phyloP scores from a whole-genome alignment of 306 rosid genomes.

The Castanea sativa region DNA sequence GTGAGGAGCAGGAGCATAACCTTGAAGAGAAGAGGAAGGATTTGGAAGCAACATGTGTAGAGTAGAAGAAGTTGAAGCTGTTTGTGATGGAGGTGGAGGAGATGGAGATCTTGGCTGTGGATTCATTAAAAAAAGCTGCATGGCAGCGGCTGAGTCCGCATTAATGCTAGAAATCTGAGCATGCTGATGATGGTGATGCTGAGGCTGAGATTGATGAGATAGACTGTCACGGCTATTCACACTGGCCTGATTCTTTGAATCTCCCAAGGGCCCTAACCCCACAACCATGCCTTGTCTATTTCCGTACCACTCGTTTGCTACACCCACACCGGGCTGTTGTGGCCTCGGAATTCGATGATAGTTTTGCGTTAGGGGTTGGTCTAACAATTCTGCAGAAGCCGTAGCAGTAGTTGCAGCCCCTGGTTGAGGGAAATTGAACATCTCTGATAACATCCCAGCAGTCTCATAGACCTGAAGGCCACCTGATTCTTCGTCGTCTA shows the following conservation, averaged over 20 bases:
- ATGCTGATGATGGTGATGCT: slow-evolving; percentile 32
- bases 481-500: slow-evolving; percentile 57
- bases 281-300: slow-evolving; percentile 40
- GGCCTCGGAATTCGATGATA: slow-evolving; percentile 39
- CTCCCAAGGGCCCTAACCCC: slow-evolving; percentile 46
- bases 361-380: slow-evolving; percentile 33
- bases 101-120: slow-evolving; percentile 78
- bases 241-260: slow-evolving; percentile 40
- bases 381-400: slow-evolving; percentile 39
- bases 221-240: slow-evolving; percentile 38
- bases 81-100: slow-evolving; percentile 37
- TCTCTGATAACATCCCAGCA: slow-evolving; percentile 86
- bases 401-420: slow-evolving; percentile 25
- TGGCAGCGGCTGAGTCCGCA: slow-evolving; percentile 93
- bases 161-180: slow-evolving; percentile 61
- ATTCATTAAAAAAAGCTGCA: slow-evolving; percentile 93
- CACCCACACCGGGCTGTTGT: slow-evolving; percentile 19
- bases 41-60: slow-evolving; percentile 81
- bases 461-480: slow-evolving; percentile 64
- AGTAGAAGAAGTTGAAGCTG: slow-evolving; percentile 38
- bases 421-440: slow-evolving; percentile 68
- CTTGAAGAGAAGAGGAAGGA: slow-evolving; percentile 50
- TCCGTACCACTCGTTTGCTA: slow-evolving; percentile 62
- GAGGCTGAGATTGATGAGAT: slow-evolving; percentile 19
- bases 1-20: slow-evolving; percentile 6